phyloP scores from a whole-genome alignment of 2,329 filamentous ascomycete species.

The Pseudogymnoascus sp. region DNA sequence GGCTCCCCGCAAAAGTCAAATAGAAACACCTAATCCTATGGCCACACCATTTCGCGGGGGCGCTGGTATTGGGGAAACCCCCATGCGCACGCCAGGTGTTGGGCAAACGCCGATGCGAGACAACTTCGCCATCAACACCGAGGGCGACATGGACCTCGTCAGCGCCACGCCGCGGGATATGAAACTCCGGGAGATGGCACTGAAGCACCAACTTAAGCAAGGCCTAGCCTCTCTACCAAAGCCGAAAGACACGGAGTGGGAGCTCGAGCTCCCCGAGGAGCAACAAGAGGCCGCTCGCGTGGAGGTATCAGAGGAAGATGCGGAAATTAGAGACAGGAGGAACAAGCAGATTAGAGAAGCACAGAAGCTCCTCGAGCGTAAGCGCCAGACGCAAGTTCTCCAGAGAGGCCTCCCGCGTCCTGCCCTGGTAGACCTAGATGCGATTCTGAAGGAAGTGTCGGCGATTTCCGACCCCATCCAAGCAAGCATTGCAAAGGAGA shows the following conservation, averaged over 20 bases:
- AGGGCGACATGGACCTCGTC: constrained; percentile 58
- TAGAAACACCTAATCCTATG: constrained; percentile 92
- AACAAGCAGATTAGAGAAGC: constrained; percentile 69
- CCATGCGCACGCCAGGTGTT: constrained; percentile 51
- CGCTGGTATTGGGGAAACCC: constrained; percentile 60
- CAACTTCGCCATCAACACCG: constrained; percentile 73
- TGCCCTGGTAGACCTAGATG: constrained; percentile 61
- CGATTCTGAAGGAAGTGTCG: constrained; percentile 58
- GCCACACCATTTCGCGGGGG: constrained; percentile 75
- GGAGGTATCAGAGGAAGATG: constrained; percentile 51
- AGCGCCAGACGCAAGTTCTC: constrained; percentile 83
- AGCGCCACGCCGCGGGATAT: constrained; percentile 73
- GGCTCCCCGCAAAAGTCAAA: constrained; percentile 69
- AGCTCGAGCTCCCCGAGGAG: constrained; percentile 85
- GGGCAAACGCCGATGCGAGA: constrained; percentile 84
- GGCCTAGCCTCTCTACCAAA: constrained; percentile 80
- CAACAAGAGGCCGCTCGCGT: constrained; percentile 51
- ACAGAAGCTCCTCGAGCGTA: constrained; percentile 64
- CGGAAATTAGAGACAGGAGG: constrained; percentile 70
- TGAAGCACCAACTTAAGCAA: constrained; percentile 61
- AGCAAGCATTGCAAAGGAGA: constrained; percentile 67
- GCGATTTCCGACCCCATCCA: constrained; percentile 57
- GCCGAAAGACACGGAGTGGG: constrained; percentile 90
- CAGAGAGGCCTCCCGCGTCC: constrained; percentile 79
- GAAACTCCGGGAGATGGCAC: constrained; percentile 61